Conservation (phyloP, 768 basidiomycete genomes). For the Megacollybia marginata region DNA sequence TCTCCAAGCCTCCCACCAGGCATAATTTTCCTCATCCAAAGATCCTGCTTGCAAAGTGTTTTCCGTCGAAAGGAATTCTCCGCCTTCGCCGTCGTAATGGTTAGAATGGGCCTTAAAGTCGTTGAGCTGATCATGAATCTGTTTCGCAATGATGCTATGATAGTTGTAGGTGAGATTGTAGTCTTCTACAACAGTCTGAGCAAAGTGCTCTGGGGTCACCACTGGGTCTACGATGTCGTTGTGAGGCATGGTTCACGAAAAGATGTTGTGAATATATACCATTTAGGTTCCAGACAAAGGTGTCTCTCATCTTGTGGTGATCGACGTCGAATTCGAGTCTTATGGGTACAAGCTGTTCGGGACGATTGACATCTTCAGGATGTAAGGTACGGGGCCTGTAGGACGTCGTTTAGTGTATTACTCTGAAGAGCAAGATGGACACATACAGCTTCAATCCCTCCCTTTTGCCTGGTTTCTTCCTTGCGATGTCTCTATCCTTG, state of each 20-base stretch:
- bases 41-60: slow-evolving; percentile 27
- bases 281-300: slow-evolving; percentile 94
- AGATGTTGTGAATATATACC: slow-evolving; percentile 48
- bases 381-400: slow-evolving; percentile 55
- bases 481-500: slow-evolving; percentile 15
- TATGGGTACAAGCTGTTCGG: slow-evolving; percentile 87
- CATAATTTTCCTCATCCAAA: slow-evolving; percentile 40
- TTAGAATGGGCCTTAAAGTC: slow-evolving; percentile 69
- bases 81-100: slow-evolving; percentile 42
- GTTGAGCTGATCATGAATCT: slow-evolving; percentile 83
- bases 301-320: slow-evolving; percentile 88
- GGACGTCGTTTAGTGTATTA: slow-evolving; percentile 4
- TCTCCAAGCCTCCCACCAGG: slow-evolving; percentile 73
- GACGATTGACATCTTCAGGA: slow-evolving; percentile 46
- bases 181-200: slow-evolving; percentile 87
- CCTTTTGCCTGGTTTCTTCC: slow-evolving; percentile 47
- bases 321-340: slow-evolving; percentile 97
- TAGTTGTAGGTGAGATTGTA: slow-evolving; percentile 66
- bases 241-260: neutral
- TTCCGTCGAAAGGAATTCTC: slow-evolving; percentile 18
- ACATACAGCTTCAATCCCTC: slow-evolving; percentile 77
- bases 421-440: slow-evolving; percentile 7
- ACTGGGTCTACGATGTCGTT: slow-evolving; percentile 56
- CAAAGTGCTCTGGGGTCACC: slow-evolving; percentile 86
- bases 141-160: slow-evolving; percentile 61